These are phyloP conservation scores for Paramecium octaurelia DNA, from an alignment of 73 alveolate genomes.

Conservation along the genomic window DNA sequence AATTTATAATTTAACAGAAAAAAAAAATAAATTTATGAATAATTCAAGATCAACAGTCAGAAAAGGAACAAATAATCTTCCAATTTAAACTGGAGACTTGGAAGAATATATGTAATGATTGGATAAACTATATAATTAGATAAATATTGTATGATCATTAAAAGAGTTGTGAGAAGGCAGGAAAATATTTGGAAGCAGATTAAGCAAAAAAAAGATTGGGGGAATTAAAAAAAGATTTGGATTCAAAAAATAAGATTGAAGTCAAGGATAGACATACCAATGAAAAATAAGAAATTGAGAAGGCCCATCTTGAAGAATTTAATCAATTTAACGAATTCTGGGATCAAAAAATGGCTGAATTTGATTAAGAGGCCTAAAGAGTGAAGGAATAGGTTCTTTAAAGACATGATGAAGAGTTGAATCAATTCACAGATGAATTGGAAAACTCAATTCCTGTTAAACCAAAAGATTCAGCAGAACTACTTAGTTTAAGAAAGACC, in stretches of 20 bases:
- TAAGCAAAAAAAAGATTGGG: slow-evolving; percentile 50
- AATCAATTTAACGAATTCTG: slow-evolving; percentile 61
- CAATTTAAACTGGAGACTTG: slow-evolving; percentile 10
- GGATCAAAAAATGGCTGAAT: slow-evolving; percentile 62
- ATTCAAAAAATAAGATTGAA: slow-evolving; percentile 37
- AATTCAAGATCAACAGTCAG: slow-evolving; percentile 16
- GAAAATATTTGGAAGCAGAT: slow-evolving; percentile 59
- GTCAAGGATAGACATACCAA: slow-evolving; percentile 51
- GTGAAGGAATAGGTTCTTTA: slow-evolving; percentile 18
- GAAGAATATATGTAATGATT: slow-evolving; percentile 35
- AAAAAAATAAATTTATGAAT: neutral
- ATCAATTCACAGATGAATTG: slow-evolving; percentile 41
- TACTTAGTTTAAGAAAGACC: slow-evolving; percentile 52
- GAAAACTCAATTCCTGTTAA: slow-evolving; percentile 48
- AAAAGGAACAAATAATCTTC: slow-evolving; percentile 16
- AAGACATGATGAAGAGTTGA: slow-evolving; percentile 60
- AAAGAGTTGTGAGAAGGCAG: slow-evolving; percentile 55
- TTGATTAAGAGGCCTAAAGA: slow-evolving; percentile 43
- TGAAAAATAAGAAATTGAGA: slow-evolving; percentile 55
- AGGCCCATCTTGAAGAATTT: slow-evolving; percentile 58
- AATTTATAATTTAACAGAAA: neutral
- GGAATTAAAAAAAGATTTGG: slow-evolving; percentile 52
- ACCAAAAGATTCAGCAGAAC: slow-evolving; percentile 61
- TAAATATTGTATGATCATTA: slow-evolving; percentile 44
- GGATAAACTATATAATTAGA: neutral